Conservation (phyloP, 73 alveolate genomes). For the Symbiodinium pilosum region DNA sequence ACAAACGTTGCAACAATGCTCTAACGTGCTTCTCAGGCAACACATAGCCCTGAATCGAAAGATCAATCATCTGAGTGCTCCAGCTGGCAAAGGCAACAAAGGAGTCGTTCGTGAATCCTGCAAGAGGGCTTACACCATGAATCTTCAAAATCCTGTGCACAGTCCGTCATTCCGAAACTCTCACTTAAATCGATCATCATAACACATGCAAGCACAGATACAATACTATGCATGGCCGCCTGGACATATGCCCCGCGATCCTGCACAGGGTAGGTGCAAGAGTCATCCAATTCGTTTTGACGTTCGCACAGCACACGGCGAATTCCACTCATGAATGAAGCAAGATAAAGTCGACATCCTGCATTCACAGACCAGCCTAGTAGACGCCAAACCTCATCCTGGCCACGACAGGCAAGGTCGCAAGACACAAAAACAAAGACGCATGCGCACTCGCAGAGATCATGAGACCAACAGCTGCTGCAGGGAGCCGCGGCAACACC, state of each 20-base stretch:
- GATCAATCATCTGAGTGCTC: neutral
- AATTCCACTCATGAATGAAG: neutral
- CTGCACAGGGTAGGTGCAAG: neutral
- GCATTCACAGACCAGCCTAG: neutral
- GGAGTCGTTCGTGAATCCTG: neutral
- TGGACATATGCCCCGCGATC: constrained; percentile 4
- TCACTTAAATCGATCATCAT: too few relatives aligned
- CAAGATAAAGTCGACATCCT: neutral
- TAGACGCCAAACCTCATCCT: neutral
- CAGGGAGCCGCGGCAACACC: too few relatives aligned
- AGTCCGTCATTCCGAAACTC: too few relatives aligned
- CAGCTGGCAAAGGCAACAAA: neutral
- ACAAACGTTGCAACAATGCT: neutral
- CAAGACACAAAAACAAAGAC: neutral
- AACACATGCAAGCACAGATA: too few relatives aligned
- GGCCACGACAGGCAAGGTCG: neutral
- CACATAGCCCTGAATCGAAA: too few relatives aligned
- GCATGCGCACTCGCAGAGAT: too few relatives aligned
- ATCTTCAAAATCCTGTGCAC: too few relatives aligned
- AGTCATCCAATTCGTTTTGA: neutral
- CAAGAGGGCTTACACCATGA: neutral
- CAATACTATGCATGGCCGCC: neutral
- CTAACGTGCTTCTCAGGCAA: too few relatives aligned
- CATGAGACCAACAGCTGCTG: too few relatives aligned
- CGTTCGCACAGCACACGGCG: too few relatives aligned